A percentile compares a stretch with the other conserved stretches of the same genome.
Evolutionary conservation across 371 early-diverging fungal genomes (phyloP).

Genomic region (Sporodiniella umbellata): DNA sequence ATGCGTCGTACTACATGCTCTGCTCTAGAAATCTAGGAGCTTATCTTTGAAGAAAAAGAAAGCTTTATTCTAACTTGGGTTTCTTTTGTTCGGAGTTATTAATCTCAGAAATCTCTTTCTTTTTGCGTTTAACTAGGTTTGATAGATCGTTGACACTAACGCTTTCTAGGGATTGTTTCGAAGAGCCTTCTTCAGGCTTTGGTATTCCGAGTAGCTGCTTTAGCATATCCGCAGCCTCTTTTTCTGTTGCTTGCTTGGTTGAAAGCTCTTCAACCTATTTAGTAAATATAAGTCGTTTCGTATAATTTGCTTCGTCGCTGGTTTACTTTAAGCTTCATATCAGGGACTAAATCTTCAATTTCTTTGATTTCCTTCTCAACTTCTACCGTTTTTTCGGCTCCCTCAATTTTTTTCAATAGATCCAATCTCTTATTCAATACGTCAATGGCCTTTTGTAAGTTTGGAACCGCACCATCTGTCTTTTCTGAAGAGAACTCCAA

Average conservation of each 20-base stretch:
- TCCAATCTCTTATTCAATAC: conserved; percentile 55
- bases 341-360: conserved; percentile 42
- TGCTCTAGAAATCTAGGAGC: too few relatives aligned
- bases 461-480: conserved; percentile 53
- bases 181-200: neutral
- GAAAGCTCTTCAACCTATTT: conserved; percentile 34
- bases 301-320: neutral
- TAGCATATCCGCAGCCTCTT: conserved; percentile 33
- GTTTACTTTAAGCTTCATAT: conserved; percentile 49
- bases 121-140: conserved; percentile 40
- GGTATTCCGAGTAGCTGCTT: conserved; percentile 24
- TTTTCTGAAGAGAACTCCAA: conserved; percentile 58
- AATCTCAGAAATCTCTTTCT: conserved; percentile 2
- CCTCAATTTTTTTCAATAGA: conserved; percentile 21
- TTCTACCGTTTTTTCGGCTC: conserved; percentile 31
- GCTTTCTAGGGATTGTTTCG: conserved; percentile 11
- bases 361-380: conserved; percentile 46
- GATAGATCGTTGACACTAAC: conserved; percentile 41
- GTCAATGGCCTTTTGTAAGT: conserved; percentile 52
- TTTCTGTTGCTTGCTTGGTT: conserved; percentile 34
- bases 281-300: neutral
- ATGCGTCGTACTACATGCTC: too few relatives aligned
- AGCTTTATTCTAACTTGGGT: conserved; percentile 9
- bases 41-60: neutral
- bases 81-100: conserved; percentile 4